Evolutionary conservation across 176 grass and related monocot species (phyloP), one percentile per base, ranked within the genome.

Genomic region (Carex scoparia): DNA sequence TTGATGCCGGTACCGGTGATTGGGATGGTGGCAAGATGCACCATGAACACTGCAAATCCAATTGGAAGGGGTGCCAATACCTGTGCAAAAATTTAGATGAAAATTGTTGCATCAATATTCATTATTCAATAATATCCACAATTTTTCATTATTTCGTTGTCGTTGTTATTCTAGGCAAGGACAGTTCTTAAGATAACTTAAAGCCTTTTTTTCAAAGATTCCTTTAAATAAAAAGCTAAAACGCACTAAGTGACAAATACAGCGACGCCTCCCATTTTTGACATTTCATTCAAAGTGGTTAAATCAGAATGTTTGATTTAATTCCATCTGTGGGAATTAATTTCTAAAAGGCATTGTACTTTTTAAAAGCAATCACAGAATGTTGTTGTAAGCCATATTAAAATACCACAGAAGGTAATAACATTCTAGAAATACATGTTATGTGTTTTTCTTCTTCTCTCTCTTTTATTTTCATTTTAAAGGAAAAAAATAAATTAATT

Each of bases 21-120:
- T 0, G 94, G 94, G 83, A 96, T 96, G 68, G 94, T 96, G 14
- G 94, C 94, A n/a, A 93, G 35, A 83, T 96, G 94, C 31, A 96
- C 94, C 94, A 93, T 93, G 91, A 96, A 96, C 63, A 96, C 94
- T 44, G 94, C 91, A 87, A 96, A 96, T 6, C 94, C 94, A 55
- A 93, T 96, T 14, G 94, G 94, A 75, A 96, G 94, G 4, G 94
- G 94, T 3, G 94, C 94, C 89, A 96, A 19, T 0, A 96, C 94
- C 94, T 96, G 70, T 53, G 8, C 12, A 83, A 64, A 38, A 69
- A 46, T 51, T 31, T 65, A 81, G 0, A 64, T 61, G 33, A 38
- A 44, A 81, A 81, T 57, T 83, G 12, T 66, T 53, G 30, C 5
- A 69, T 81, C 10, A 66, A 15, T 18, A 35, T 81, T 23, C 13